Evolutionary conservation across 768 basidiomycete genomes (phyloP).

Genomic region (Psilocybe azurescens): DNA sequence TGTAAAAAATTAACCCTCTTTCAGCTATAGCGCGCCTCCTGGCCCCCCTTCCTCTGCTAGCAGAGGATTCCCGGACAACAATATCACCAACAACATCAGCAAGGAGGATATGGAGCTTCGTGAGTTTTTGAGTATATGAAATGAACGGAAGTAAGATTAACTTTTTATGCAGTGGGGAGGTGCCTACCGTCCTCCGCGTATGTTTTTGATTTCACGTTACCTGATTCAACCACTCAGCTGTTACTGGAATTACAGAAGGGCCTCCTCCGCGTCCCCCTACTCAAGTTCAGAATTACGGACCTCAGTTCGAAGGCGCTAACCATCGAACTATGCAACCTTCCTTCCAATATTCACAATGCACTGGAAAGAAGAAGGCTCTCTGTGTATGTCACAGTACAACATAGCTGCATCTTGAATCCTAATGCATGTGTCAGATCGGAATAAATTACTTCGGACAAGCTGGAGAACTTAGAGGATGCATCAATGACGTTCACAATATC

Average conservation of each 20-base stretch:
- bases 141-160: not conserved
- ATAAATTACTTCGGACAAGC: constrained; percentile 82
- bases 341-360: constrained; percentile 92
- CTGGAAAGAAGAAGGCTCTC: constrained; percentile 85
- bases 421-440: constrained; percentile 63
- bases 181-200: constrained; percentile 27
- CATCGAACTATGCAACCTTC: constrained; percentile 58
- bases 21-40: constrained; percentile 32
- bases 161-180: constrained; percentile 20
- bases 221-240: not conserved
- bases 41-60: constrained; percentile 25
- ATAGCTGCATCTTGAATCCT: too few species aligned
- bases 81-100: constrained; percentile 36
- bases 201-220: not conserved
- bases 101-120: constrained; percentile 14
- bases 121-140: constrained; percentile 10
- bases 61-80: constrained; percentile 47
- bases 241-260: constrained; percentile 27
- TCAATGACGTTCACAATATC: constrained; percentile 90
- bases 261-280: constrained; percentile 60
- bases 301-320: constrained; percentile 53
- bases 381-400: constrained; percentile 50
- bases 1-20: not conserved
- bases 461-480: constrained; percentile 80
- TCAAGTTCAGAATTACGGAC: constrained; percentile 66